Conservation (phyloP, 495 filamentous ascomycete species). For the Arthonia radiata region DNA sequence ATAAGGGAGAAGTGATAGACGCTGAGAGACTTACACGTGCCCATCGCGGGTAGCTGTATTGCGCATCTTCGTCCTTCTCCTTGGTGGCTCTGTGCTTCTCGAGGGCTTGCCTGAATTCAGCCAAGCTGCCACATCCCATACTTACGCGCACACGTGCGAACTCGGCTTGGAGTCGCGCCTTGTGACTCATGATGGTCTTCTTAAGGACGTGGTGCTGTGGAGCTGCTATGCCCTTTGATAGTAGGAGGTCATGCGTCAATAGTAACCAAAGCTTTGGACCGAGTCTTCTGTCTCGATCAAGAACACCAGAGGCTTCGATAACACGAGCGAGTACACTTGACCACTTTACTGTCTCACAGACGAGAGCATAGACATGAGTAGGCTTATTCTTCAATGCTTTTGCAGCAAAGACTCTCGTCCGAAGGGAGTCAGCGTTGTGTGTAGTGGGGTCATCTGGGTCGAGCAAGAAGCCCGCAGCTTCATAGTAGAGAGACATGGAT, state of each 20-base stretch:
- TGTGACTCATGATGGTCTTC: slow-evolving; percentile 51
- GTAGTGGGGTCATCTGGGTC: too few species aligned
- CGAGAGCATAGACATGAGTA: slow-evolving; percentile 64
- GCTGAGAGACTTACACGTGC: too few species aligned
- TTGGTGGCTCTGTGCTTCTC: slow-evolving; percentile 3
- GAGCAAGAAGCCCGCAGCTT: slow-evolving; percentile 55
- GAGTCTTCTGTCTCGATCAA: slow-evolving; percentile 25
- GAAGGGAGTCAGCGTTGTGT: slow-evolving; percentile 42
- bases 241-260: slow-evolving; percentile 63
- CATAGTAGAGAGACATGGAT: slow-evolving; percentile 95
- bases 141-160: slow-evolving; percentile 54
- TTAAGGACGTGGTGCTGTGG: slow-evolving; percentile 53
- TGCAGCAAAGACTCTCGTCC: slow-evolving; percentile 50
- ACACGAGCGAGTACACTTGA: slow-evolving; percentile 62
- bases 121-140: slow-evolving; percentile 35
- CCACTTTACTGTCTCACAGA: slow-evolving; percentile 76
- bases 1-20: too few species aligned
- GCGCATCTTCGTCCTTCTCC: slow-evolving; percentile 1
- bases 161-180: slow-evolving; percentile 54
- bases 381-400: slow-evolving; percentile 47
- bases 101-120: slow-evolving; percentile 20
- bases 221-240: slow-evolving; percentile 63
- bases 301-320: slow-evolving; percentile 46
- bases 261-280: slow-evolving; percentile 57
- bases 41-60: too few species aligned